phyloP scores from a whole-genome alignment of 169 alveolate species.

The Eimeria sp. region DNA sequence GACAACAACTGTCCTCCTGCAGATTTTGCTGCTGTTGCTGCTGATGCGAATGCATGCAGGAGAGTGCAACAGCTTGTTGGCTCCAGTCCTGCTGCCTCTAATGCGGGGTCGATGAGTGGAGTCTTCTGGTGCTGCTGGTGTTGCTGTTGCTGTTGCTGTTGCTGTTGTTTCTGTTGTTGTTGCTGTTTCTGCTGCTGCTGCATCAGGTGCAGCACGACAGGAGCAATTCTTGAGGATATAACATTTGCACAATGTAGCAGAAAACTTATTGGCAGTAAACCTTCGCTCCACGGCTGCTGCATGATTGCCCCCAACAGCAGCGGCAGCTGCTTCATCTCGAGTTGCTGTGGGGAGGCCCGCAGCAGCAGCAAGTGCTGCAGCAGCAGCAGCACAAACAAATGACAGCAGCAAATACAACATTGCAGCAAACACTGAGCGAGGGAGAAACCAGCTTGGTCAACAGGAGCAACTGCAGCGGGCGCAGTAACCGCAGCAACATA shows the following conservation, averaged over 20 bases:
- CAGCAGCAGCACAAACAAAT: not conserved
- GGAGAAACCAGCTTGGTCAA: not conserved
- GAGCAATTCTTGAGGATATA: not conserved
- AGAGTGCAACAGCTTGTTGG: conserved; percentile 31
- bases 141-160: too few species aligned
- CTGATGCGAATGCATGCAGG: conserved; percentile 40
- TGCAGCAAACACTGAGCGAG: not conserved
- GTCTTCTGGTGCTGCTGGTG: conserved; percentile 24
- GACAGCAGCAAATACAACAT: not conserved
- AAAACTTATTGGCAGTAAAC: not conserved
- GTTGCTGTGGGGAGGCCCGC: conserved; percentile 1
- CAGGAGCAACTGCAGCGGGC: not conserved
- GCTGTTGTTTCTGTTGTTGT: too few species aligned
- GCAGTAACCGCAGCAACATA: conserved; percentile 33
- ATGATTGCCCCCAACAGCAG: conserved; percentile 54
- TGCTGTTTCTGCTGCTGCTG: not conserved
- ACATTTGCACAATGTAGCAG: not conserved
- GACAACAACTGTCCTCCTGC: not conserved
- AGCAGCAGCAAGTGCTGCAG: conserved; percentile 63
- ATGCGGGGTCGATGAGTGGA: not conserved
- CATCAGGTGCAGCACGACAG: conserved; percentile 27
- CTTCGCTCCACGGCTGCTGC: not conserved
- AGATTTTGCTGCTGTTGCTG: conserved; percentile 2
- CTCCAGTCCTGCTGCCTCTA: conserved; percentile 13
- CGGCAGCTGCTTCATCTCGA: conserved; percentile 6